Evolutionary conservation across 2,329 filamentous ascomycete genomes (phyloP).

Genomic region (Teratosphaeria destructans): DNA sequence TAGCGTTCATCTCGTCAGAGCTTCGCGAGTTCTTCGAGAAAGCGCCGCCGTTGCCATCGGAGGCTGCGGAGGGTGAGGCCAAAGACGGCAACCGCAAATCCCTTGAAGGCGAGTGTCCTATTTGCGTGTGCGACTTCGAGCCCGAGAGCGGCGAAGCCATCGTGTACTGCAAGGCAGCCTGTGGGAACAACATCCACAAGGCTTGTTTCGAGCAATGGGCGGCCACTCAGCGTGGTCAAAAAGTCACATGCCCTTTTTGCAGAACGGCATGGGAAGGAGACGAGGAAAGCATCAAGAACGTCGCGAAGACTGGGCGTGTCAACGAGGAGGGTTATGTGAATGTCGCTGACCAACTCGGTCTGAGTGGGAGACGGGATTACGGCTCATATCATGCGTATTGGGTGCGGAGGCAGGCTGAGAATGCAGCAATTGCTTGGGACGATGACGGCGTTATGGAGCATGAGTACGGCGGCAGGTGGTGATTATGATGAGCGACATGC

Average conservation of each 20-base stretch:
- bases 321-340: conserved; percentile 24
- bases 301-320: conserved; percentile 10
- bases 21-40: conserved; percentile 45
- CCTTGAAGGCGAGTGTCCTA: conserved; percentile 52
- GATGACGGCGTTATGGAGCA: conserved; percentile 3
- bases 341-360: conserved; percentile 19
- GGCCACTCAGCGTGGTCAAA: conserved; percentile 10
- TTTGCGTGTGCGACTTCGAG: conserved; percentile 50
- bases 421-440: not conserved
- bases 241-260: conserved; percentile 24
- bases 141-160: conserved; percentile 34
- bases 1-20: conserved; percentile 50
- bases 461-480: not conserved
- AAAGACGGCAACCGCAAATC: conserved; percentile 44
- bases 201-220: conserved; percentile 47
- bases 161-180: conserved; percentile 49
- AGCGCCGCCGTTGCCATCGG: conserved; percentile 40
- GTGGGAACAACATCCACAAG: conserved; percentile 54
- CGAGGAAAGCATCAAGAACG: conserved; percentile 8
- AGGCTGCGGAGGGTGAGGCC: conserved; percentile 18
- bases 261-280: conserved; percentile 17
- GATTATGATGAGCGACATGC: not conserved
- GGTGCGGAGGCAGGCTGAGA: conserved; percentile 4
- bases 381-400: conserved; percentile 18
- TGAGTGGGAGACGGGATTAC: conserved; percentile 18